Evolutionary conservation across 192 early-diverging fungal species (phyloP).

Genomic region (Chytriomyces hyalinus): DNA sequence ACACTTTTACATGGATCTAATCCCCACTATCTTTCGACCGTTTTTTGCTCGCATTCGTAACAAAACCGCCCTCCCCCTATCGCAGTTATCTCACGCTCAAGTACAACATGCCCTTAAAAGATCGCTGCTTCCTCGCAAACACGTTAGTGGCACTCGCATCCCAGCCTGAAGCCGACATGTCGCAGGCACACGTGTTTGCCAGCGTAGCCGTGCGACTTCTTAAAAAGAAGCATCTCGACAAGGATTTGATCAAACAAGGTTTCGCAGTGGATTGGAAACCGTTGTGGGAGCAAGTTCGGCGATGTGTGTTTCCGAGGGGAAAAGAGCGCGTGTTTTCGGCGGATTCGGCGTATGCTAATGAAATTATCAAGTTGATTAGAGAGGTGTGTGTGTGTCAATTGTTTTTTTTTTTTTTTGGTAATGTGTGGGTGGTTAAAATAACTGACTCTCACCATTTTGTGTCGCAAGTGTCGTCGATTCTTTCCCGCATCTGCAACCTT

Average conservation of each 20-base stretch:
- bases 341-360: conserved; percentile 53
- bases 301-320: conserved; percentile 67
- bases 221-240: conserved; percentile 60
- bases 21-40: neutral
- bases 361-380: conserved; percentile 35
- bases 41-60: neutral
- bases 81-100: conserved; percentile 70
- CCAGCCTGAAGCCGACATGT: conserved; percentile 67
- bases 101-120: conserved; percentile 59
- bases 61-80: conserved; percentile 18
- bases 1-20: neutral
- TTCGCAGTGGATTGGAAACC: conserved; percentile 78
- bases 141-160: conserved; percentile 70
- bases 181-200: conserved; percentile 69
- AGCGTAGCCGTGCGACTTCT: conserved; percentile 60
- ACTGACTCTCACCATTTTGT: neutral
- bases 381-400: conserved; percentile 18
- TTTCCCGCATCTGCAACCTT: conserved; percentile 68
- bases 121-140: conserved; percentile 60
- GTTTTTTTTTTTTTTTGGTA: conserved; percentile 20
- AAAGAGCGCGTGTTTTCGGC: conserved; percentile 67
- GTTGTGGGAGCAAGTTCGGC: conserved; percentile 66
- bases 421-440: neutral
- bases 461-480: conserved; percentile 54
- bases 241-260: conserved; percentile 63